Evolutionary conservation across 2,329 filamentous ascomycete genomes (phyloP).

Genomic region (Botrytis squamosa): DNA sequence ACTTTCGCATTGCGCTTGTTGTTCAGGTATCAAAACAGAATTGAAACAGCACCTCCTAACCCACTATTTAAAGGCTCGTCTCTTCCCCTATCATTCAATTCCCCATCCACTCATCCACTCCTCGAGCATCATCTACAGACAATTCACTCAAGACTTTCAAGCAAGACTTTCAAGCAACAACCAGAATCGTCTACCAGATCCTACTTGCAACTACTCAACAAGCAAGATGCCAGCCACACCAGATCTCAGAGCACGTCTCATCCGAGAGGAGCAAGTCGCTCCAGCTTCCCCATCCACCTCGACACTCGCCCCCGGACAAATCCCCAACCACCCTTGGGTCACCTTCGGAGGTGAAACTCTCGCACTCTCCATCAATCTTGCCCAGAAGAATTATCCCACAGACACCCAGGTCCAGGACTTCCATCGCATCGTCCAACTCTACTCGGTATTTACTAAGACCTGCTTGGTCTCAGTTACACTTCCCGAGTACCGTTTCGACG

Average conservation of each 20-base stretch:
- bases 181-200: conserved; percentile 1
- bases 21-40: background rate
- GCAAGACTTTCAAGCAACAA: background rate
- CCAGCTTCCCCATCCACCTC: background rate
- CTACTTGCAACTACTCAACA: background rate
- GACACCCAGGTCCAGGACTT: background rate
- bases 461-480: background rate
- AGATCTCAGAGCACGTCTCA: background rate
- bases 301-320: background rate
- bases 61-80: background rate
- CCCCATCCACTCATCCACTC: background rate
- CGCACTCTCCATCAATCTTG: background rate
- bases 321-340: background rate
- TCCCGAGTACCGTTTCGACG: background rate
- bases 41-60: background rate
- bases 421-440: background rate
- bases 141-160: background rate
- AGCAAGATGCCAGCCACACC: background rate
- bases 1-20: background rate
- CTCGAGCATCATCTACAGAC: background rate
- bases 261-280: background rate
- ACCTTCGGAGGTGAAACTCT: background rate
- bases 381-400: background rate
- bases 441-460: conserved; percentile 1
- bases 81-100: background rate